Conservation (phyloP, 208 protist species). For the Leishmania gerbilli region DNA sequence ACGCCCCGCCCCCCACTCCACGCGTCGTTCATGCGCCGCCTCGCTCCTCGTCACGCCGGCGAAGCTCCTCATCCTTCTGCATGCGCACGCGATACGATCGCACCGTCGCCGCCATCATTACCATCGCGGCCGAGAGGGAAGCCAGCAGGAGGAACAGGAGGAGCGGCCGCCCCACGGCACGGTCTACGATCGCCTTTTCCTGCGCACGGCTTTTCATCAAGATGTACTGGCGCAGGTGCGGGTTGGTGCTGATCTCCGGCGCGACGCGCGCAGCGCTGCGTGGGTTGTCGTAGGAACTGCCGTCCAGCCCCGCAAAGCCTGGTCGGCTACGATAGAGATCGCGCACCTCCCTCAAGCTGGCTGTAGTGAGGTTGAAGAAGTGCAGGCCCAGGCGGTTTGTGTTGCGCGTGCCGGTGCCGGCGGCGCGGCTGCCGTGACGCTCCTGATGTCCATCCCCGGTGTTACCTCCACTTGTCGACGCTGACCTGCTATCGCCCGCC, state of each 20-base stretch:
- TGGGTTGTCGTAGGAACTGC: conserved; percentile 44
- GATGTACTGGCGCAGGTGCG: conserved; percentile 42
- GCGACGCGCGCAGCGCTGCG: conserved; percentile 26
- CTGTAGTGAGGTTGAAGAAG: conserved; percentile 15
- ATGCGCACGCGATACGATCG: conserved; percentile 9
- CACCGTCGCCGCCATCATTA: conserved; percentile 8
- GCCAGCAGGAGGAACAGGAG: conserved; percentile 25
- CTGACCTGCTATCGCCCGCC: not conserved
- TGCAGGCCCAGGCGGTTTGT: conserved; percentile 9
- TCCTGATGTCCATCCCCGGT: not conserved
- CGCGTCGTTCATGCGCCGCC: conserved; percentile 13
- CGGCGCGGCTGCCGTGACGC: not conserved
- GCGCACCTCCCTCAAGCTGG: conserved; percentile 23
- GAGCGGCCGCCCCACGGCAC: conserved; percentile 28
- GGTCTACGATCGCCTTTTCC: conserved; percentile 44
- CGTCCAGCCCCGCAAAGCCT: conserved; percentile 50
- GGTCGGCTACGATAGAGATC: conserved; percentile 30
- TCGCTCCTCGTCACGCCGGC: conserved; percentile 11
- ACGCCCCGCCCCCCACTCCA: not conserved
- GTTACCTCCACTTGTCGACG: not conserved
- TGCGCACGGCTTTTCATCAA: conserved; percentile 41
- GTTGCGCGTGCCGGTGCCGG: conserved; percentile 2
- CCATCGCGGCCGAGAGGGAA: conserved; percentile 6
- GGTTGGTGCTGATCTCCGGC: conserved; percentile 29
- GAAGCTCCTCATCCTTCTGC: conserved; percentile 18